Percentiles rank a stretch among this genome's conserved stretches.
phyloP scores from a whole-genome alignment of 2,329 filamentous ascomycete species.

The Alternaria dauci region DNA sequence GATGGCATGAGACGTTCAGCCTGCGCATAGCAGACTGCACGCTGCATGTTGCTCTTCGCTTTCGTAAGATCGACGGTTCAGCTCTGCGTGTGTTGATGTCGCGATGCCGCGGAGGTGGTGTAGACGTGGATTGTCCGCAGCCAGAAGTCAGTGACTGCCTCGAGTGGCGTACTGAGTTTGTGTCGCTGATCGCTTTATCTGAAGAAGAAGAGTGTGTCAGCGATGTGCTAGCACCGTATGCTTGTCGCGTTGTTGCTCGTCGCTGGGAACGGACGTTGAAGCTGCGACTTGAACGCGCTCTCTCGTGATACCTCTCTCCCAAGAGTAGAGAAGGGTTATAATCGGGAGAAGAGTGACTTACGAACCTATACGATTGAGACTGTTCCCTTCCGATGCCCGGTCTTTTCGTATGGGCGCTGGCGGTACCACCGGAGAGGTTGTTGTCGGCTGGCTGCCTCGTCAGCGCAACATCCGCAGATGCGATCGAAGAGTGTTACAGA shows the following conservation, averaged over 20 bases:
- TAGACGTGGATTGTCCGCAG: background rate
- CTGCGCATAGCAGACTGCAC: no score
- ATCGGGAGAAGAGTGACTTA: background rate
- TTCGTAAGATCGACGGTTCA: background rate
- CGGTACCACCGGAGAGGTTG: background rate
- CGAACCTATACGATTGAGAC: background rate
- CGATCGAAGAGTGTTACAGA: background rate
- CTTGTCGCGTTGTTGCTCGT: background rate
- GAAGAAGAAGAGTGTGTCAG: background rate
- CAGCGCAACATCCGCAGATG: background rate
- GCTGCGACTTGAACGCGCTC: background rate
- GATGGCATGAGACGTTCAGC: background rate
- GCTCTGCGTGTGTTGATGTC: background rate
- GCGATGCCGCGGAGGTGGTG: background rate
- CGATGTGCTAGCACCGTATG: background rate
- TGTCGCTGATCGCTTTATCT: background rate
- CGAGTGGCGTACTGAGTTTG: background rate
- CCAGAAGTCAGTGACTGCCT: background rate
- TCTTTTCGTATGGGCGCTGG: background rate
- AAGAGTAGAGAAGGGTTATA: background rate
- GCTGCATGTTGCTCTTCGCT: background rate
- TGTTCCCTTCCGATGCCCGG: background rate
- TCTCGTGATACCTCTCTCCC: background rate
- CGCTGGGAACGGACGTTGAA: background rate
- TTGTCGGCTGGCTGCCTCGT: background rate